Evolutionary conservation across 2,329 filamentous ascomycete species (phyloP).

Genomic region (Neonectria magnoliae): DNA sequence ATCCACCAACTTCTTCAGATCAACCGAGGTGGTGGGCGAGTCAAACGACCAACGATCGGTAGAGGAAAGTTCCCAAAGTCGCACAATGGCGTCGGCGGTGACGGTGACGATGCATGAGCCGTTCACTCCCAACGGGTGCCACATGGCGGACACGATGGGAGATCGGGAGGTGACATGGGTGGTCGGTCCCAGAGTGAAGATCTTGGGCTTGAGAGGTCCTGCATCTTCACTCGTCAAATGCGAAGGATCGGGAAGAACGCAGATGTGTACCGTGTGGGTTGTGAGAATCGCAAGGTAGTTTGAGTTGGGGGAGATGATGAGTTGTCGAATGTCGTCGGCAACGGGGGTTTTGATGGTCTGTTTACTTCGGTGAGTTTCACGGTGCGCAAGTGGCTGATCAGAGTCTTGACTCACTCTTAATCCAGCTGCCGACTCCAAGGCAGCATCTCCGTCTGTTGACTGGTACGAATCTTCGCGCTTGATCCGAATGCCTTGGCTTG

Average conservation of each 20-base stretch:
- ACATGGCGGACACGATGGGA: constrained; percentile 81
- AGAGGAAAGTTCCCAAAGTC: constrained; percentile 90
- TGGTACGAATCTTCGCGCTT: constrained; percentile 60
- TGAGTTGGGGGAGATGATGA: constrained; percentile 83
- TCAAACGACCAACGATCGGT: constrained; percentile 89
- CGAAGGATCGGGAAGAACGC: constrained; percentile 82
- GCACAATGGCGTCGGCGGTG: constrained; percentile 86
- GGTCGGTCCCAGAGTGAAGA: constrained; percentile 91
- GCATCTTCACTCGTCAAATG: constrained; percentile 77
- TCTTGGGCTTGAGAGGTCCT: constrained; percentile 79
- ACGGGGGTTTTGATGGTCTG: constrained; percentile 82
- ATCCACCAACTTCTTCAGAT: constrained; percentile 88
- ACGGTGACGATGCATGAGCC: constrained; percentile 87
- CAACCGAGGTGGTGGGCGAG: constrained; percentile 82
- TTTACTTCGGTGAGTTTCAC: constrained; percentile 8
- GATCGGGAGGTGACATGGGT: constrained; percentile 89
- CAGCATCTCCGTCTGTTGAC: constrained; percentile 47
- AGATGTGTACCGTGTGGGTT: constrained; percentile 87
- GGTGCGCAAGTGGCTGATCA: background rate
- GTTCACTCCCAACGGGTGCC: constrained; percentile 90
- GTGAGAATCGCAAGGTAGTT: constrained; percentile 88
- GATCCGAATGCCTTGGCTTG: constrained; percentile 50
- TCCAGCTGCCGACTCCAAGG: constrained; percentile 43
- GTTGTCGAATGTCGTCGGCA: constrained; percentile 83
- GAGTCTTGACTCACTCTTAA: constrained; percentile 46